These are phyloP conservation scores for Lablab purpureus DNA, from an alignment of 306 rosid genomes.

Conservation along the genomic window DNA sequence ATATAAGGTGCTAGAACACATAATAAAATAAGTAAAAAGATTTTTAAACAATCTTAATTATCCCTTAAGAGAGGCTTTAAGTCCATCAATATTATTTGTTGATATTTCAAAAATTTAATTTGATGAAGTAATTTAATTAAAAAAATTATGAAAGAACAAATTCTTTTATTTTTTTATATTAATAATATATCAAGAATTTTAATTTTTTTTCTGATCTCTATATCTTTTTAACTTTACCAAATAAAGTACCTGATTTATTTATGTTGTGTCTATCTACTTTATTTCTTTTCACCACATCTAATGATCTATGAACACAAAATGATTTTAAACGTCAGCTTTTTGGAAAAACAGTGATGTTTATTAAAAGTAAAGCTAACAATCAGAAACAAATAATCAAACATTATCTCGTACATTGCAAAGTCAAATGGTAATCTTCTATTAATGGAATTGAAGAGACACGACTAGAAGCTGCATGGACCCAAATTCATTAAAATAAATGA, in stretches of 20 bases:
- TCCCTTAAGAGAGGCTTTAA: no score
- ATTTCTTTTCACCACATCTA: background rate
- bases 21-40: no score
- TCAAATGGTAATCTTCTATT: background rate
- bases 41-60: no score
- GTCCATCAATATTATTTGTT: no score
- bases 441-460: constrained; percentile 1
- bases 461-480: constrained; percentile 12
- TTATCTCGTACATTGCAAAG: constrained; percentile 22
- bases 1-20: no score
- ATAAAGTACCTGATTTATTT: background rate
- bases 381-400: background rate
- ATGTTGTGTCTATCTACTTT: background rate
- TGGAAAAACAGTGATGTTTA: background rate
- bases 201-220: background rate
- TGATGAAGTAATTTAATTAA: no score
- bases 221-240: background rate
- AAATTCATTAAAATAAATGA: background rate
- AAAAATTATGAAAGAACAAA: no score
- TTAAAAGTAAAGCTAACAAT: background rate
- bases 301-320: background rate
- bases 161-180: background rate
- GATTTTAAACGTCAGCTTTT: background rate
- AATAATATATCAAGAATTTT: background rate
- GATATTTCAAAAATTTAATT: no score